Percentiles rank a stretch among this genome's conserved stretches.
These are phyloP conservation scores for Phenoliferia sp. DNA, from an alignment of 1,284 basidiomycete genomes.

Conservation along the genomic window DNA sequence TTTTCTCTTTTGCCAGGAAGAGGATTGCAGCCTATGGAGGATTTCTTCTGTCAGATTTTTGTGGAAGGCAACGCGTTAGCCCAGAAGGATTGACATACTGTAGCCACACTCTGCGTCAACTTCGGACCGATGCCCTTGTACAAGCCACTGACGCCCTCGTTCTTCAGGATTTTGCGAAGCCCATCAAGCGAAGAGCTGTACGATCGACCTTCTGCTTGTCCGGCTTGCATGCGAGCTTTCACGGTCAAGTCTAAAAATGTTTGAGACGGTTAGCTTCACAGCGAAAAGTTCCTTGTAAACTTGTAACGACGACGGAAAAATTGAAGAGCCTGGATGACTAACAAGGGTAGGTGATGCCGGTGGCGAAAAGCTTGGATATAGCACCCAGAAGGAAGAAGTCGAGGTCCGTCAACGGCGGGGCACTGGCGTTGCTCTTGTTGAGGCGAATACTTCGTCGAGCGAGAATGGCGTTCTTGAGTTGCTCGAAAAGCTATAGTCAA, in stretches of 20 bases:
- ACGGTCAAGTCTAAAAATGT: conserved; percentile 64
- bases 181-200: conserved; percentile 70
- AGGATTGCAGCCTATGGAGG: conserved; percentile 31
- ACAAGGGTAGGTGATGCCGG: conserved; percentile 39
- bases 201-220: conserved; percentile 55
- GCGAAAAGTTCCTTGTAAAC: neutral
- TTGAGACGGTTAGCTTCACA: neutral
- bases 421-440: conserved; percentile 47
- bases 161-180: conserved; percentile 47
- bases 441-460: conserved; percentile 49
- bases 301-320: neutral
- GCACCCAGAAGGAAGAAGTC: conserved; percentile 88
- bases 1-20: conserved; percentile 37
- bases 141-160: conserved; percentile 72
- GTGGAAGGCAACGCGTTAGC: fast-evolving
- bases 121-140: conserved; percentile 84
- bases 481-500: conserved; percentile 57
- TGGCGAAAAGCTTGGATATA: conserved; percentile 56
- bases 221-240: conserved; percentile 76
- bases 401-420: conserved; percentile 60
- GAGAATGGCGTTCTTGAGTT: conserved; percentile 74
- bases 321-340: neutral
- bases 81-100: conserved; percentile 29
- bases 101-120: conserved; percentile 71
- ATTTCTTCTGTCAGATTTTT: too few relatives aligned